A percentile compares a stretch with the other conserved stretches of the same genome.
Conservation (phyloP, 306 rosid genomes). For the Cyamopsis tetragonoloba region DNA sequence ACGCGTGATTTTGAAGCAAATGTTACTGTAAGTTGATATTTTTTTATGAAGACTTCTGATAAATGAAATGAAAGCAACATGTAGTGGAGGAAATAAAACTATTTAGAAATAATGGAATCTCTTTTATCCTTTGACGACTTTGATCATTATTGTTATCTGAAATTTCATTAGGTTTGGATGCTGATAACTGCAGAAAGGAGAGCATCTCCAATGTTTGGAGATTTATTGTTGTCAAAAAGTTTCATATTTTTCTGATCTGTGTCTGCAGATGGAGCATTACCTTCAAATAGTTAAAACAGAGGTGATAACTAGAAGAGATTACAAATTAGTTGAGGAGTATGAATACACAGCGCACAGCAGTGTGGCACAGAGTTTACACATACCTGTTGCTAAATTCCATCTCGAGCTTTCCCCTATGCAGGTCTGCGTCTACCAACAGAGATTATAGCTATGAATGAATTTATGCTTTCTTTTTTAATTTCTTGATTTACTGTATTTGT, state of each 20-base stretch:
- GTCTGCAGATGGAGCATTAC: slow-evolving; percentile 87
- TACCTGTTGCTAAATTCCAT: slow-evolving; percentile 89
- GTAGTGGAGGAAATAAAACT: neutral
- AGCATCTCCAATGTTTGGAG: neutral
- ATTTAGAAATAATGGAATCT: slow-evolving; percentile 10
- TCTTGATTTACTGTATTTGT: neutral
- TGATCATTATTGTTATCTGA: slow-evolving; percentile 14
- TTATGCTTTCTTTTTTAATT: slow-evolving; percentile 13
- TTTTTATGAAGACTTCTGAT: neutral
- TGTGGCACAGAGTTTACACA: slow-evolving; percentile 53
- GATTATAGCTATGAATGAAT: slow-evolving; percentile 3
- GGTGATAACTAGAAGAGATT: slow-evolving; percentile 56
- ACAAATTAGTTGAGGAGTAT: slow-evolving; percentile 74
- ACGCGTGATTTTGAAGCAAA: slow-evolving; percentile 63
- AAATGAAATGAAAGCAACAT: neutral
- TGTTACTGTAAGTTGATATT: slow-evolving; percentile 77
- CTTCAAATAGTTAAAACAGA: slow-evolving; percentile 94
- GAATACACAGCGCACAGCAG: slow-evolving; percentile 99
- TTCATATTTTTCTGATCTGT: slow-evolving; percentile 17
- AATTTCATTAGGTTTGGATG: slow-evolving; percentile 7
- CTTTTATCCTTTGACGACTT: slow-evolving; percentile 5
- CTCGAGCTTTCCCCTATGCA: slow-evolving; percentile 98
- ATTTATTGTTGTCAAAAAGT: neutral
- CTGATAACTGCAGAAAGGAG: slow-evolving; percentile 10
- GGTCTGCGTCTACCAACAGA: slow-evolving; percentile 44